Conservation (phyloP, 345 rosid species). For the Eucalyptus globulus region DNA sequence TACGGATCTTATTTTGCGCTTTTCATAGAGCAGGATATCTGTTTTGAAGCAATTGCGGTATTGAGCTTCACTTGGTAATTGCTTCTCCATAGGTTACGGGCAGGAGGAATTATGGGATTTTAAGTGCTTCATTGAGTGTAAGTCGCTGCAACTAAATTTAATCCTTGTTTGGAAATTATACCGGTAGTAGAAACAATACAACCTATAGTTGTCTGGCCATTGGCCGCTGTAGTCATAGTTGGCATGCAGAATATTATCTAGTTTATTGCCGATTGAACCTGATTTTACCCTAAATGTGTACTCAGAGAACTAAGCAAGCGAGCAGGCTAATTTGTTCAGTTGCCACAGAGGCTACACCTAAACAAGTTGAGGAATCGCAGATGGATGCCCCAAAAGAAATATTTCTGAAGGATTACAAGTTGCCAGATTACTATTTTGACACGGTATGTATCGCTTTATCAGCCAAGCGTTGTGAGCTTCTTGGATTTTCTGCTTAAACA, state of each 20-base stretch:
- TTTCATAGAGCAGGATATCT: background rate
- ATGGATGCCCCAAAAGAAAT: constrained; percentile 90
- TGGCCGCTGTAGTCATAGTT: background rate
- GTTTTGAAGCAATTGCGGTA: background rate
- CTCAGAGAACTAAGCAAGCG: constrained; percentile 43
- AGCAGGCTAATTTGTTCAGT: constrained; percentile 67
- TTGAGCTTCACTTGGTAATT: background rate
- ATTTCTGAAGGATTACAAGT: constrained; percentile 85
- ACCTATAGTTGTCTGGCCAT: background rate
- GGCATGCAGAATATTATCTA: background rate
- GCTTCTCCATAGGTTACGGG: constrained; percentile 23
- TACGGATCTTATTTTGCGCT: constrained; percentile 1
- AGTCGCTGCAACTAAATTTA: background rate
- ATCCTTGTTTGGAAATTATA: background rate
- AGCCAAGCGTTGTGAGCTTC: background rate
- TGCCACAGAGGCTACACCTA: constrained; percentile 50
- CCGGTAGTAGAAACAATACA: background rate
- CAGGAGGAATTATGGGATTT: constrained; percentile 19
- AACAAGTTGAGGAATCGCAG: constrained; percentile 48
- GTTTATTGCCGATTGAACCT: background rate
- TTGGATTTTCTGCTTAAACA: background rate
- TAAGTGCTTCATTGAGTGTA: constrained; percentile 35
- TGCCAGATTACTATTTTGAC: constrained; percentile 89
- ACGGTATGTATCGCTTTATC: constrained; percentile 28
- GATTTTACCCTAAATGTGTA: background rate